Conservation (phyloP, 2,329 filamentous ascomycete genomes). For the Neodidymelliopsis sp. region DNA sequence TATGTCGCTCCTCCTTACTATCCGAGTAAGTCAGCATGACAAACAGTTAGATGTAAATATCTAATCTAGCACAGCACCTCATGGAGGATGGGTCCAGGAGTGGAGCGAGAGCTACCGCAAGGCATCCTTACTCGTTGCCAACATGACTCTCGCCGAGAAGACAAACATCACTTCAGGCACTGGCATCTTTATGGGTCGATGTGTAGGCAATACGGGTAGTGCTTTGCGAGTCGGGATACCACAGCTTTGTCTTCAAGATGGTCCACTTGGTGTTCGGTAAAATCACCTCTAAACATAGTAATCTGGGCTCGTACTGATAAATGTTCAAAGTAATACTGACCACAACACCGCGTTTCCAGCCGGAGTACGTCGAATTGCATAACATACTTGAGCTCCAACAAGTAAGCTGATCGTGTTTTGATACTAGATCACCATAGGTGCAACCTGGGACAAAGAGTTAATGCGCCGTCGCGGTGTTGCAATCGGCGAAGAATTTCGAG, state of each 20-base stretch:
- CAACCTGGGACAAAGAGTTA: slow-evolving; percentile 76
- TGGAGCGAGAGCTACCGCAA: slow-evolving; percentile 77
- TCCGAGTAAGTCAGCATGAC: slow-evolving; percentile 51
- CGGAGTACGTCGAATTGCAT: slow-evolving; percentile 62
- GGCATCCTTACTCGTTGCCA: slow-evolving; percentile 71
- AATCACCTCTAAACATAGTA: background rate
- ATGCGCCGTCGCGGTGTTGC: slow-evolving; percentile 73
- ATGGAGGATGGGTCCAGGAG: slow-evolving; percentile 72
- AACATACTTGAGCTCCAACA: background rate
- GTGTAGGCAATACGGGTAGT: slow-evolving; percentile 79
- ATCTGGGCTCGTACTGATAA: background rate
- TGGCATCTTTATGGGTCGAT: slow-evolving; percentile 74
- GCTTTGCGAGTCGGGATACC: slow-evolving; percentile 74
- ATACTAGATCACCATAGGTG: slow-evolving; percentile 63
- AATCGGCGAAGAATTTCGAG: slow-evolving; percentile 73
- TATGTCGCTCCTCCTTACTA: slow-evolving; percentile 67
- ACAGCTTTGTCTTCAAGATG: slow-evolving; percentile 69
- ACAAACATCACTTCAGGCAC: slow-evolving; percentile 77
- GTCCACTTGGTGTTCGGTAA: slow-evolving; percentile 70
- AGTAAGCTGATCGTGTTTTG: background rate
- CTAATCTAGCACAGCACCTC: slow-evolving; percentile 57
- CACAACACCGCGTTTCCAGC: slow-evolving; percentile 79
- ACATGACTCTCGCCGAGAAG: slow-evolving; percentile 83
- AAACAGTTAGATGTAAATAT: slow-evolving; percentile 1
- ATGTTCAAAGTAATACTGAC: slow-evolving; percentile 62